phyloP scores from a whole-genome alignment of 2,329 filamentous ascomycete genomes.

The Colletotrichum tabaci region DNA sequence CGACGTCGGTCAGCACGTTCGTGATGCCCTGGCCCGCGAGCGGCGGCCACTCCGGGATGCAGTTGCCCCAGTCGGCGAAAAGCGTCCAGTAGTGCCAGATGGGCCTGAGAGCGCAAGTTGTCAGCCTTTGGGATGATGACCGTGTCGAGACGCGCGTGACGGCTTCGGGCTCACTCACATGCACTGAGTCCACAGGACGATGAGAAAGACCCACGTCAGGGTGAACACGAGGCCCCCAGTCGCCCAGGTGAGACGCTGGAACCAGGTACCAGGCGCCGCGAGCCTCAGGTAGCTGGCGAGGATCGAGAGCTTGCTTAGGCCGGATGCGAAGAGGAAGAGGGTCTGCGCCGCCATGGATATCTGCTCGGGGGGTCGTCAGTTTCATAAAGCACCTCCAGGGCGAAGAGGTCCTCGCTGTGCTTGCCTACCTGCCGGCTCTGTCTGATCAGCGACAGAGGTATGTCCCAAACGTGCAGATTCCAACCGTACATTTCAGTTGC shows the following conservation, averaged over 20 bases:
- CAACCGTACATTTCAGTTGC: constrained; percentile 55
- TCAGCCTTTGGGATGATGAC: too few species aligned
- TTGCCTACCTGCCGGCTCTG: constrained; percentile 45
- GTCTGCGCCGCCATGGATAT: constrained; percentile 58
- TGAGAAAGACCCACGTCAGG: constrained; percentile 51
- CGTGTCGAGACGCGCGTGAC: too few species aligned
- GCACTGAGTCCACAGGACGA: constrained; percentile 57
- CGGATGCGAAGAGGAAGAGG: constrained; percentile 56
- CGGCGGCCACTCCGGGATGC: too few species aligned
- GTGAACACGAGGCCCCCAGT: constrained; percentile 49
- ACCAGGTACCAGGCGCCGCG: constrained; percentile 51
- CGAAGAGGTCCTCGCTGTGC: too few species aligned
- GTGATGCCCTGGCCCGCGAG: constrained; percentile 7
- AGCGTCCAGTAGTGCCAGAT: too few species aligned
- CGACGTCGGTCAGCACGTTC: constrained; percentile 53
- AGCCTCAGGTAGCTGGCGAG: constrained; percentile 58
- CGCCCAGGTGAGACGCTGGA: constrained; percentile 51
- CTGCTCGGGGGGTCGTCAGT: constrained; percentile 43
- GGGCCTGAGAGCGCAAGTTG: too few species aligned
- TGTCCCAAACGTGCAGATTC: constrained; percentile 57
- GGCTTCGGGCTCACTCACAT: constrained; percentile 44
- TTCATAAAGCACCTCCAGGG: too few species aligned
- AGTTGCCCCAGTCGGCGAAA: too few species aligned
- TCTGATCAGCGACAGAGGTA: constrained; percentile 47
- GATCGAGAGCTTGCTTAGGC: constrained; percentile 57